A percentile compares a stretch with the other conserved stretches of the same genome.
Evolutionary conservation across 2,329 filamentous ascomycete species (phyloP).

Genomic region (Colletotrichum lentis): DNA sequence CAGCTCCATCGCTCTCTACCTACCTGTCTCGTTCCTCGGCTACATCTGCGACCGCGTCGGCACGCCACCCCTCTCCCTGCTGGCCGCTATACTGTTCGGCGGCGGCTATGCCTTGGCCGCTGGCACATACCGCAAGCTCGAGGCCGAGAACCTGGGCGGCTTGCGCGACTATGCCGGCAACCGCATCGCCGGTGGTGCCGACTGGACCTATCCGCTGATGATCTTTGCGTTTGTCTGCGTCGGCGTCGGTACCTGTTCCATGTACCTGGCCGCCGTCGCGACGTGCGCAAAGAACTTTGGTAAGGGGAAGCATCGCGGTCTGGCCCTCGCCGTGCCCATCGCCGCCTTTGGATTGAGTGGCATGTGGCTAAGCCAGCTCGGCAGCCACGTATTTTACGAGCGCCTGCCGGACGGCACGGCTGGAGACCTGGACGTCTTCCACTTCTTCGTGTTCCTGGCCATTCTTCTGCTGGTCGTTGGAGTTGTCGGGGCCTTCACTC

Average conservation of each 20-base stretch:
- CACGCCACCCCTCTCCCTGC: conserved; percentile 76
- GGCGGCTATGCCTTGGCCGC: conserved; percentile 85
- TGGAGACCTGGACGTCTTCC: conserved; percentile 76
- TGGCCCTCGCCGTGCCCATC: conserved; percentile 90
- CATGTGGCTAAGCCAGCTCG: conserved; percentile 94
- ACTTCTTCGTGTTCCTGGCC: conserved; percentile 87
- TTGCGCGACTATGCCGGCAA: conserved; percentile 36
- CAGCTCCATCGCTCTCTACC: conserved; percentile 87
- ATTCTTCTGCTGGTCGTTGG: conserved; percentile 76
- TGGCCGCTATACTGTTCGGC: conserved; percentile 78
- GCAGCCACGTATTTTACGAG: conserved; percentile 79
- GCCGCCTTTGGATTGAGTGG: conserved; percentile 92
- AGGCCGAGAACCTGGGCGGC: conserved; percentile 52
- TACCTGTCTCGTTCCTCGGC: conserved; percentile 88
- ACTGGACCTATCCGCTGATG: conserved; percentile 83
- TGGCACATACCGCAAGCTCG: conserved; percentile 69
- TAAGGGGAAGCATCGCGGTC: conserved; percentile 82
- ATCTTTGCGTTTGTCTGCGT: conserved; percentile 83
- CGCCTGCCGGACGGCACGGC: conserved; percentile 67
- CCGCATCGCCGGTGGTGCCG: conserved; percentile 52
- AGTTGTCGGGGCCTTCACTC: conserved; percentile 73
- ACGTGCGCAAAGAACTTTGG: conserved; percentile 99
- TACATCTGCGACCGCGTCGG: conserved; percentile 91
- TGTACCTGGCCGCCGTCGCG: conserved; percentile 92
- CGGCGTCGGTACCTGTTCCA: conserved; percentile 82